Percentiles rank a stretch among this genome's conserved stretches.
Evolutionary conservation across 1,284 basidiomycete species (phyloP).

Genomic region (Puccinia polysora): DNA sequence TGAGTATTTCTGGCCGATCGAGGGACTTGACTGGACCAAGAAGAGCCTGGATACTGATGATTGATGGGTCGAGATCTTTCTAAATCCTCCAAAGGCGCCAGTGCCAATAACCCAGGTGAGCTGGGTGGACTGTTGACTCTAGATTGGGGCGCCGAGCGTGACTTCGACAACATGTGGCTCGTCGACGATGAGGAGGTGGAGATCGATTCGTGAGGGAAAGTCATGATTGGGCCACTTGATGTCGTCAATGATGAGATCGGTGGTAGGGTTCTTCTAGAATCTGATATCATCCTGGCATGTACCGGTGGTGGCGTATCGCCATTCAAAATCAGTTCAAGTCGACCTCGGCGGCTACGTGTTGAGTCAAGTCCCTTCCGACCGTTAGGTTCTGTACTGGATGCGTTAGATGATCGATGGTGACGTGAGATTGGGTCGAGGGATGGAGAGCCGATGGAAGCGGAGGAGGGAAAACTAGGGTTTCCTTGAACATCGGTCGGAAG

Average conservation of each 20-base stretch:
- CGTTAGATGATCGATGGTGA: background rate
- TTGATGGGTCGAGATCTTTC: conserved; percentile 10
- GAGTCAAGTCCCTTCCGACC: conserved; percentile 4
- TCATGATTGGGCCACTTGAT: conserved; percentile 24
- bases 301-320: background rate
- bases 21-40: too few species aligned
- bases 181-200: too few species aligned
- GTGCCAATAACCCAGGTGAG: conserved; percentile 10
- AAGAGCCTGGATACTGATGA: background rate
- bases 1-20: too few species aligned
- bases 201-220: background rate
- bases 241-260: conserved; percentile 27
- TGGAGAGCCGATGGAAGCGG: conserved; percentile 9
- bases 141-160: conserved; percentile 31
- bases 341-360: conserved; percentile 7
- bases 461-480: conserved; percentile 14
- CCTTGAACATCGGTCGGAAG: conserved; percentile 1
- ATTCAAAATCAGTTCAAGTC: conserved; percentile 37
- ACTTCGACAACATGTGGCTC: conserved; percentile 1
- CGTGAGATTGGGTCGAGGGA: background rate
- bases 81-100: conserved; percentile 8
- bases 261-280: conserved; percentile 17
- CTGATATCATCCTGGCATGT: background rate
- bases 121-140: conserved; percentile 38
- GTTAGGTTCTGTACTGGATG: conserved; percentile 20